Evolutionary conservation across 164 flowering plant genomes (phyloP).

Genomic region (Chimonanthus salicifolius): DNA sequence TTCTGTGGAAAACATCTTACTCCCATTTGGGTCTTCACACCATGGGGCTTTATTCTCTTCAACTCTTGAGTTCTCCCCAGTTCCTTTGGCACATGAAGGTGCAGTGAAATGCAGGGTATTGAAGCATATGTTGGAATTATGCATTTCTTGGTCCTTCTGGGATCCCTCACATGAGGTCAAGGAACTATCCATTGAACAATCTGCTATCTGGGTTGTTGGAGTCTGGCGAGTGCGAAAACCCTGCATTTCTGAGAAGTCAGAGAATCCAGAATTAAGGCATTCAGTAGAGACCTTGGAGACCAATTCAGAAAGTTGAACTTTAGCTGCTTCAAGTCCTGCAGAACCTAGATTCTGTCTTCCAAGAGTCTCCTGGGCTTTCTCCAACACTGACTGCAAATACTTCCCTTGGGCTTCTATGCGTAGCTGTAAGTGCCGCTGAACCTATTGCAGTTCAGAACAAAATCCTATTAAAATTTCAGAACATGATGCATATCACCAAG

Average conservation of each 20-base stretch:
- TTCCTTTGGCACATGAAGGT: conserved; percentile 16
- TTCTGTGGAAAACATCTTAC: conserved; percentile 26
- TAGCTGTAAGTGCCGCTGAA: conserved; percentile 62
- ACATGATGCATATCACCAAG: too few relatives aligned
- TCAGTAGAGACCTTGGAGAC: conserved; percentile 71
- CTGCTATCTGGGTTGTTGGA: conserved; percentile 43
- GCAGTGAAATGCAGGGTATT: conserved; percentile 24
- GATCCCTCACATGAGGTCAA: conserved; percentile 67
- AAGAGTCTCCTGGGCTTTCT: conserved; percentile 87
- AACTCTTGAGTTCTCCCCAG: conserved; percentile 60
- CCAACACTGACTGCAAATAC: conserved; percentile 75
- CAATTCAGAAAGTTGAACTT: conserved; percentile 70
- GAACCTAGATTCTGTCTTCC: conserved; percentile 67
- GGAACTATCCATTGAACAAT: conserved; percentile 72
- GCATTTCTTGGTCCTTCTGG: conserved; percentile 48
- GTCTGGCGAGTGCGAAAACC: conserved; percentile 41
- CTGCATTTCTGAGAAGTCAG: conserved; percentile 43
- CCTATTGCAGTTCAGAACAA: conserved; percentile 36
- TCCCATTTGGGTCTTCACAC: conserved; percentile 31
- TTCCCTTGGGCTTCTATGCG: conserved; percentile 45
- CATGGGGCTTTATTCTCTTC: conserved; percentile 26
- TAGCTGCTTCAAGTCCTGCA: conserved; percentile 64
- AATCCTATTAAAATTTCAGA: too few relatives aligned
- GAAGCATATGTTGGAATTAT: conserved; percentile 30
- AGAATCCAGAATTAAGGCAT: conserved; percentile 50